Evolutionary conservation across 768 basidiomycete species (phyloP).

Genomic region (Boletus rubropictus): DNA sequence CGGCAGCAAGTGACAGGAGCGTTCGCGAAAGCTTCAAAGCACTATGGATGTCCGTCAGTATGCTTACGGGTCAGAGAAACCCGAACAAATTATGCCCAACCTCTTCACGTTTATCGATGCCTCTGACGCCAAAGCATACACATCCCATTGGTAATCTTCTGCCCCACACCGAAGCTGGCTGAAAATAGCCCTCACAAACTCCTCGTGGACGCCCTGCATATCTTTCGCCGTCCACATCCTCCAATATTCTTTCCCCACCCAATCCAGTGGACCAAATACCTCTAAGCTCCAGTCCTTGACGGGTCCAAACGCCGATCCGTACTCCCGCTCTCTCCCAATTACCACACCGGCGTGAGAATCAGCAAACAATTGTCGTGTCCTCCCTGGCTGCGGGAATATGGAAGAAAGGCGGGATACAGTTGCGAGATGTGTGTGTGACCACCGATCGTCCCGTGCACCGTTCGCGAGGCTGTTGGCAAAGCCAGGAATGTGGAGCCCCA

Average conservation of each 20-base stretch:
- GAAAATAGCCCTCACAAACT: constrained; percentile 55
- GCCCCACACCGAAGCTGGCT: constrained; percentile 44
- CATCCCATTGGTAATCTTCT: constrained; percentile 61
- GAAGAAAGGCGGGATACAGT: constrained; percentile 40
- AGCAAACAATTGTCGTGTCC: constrained; percentile 34
- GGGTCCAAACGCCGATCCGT: constrained; percentile 57
- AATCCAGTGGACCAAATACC: constrained; percentile 53
- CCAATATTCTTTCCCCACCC: constrained; percentile 28
- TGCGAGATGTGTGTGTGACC: constrained; percentile 48
- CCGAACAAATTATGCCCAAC: constrained; percentile 32
- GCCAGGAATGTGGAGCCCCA: constrained; percentile 70
- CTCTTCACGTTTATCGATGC: constrained; percentile 51
- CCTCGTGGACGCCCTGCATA: constrained; percentile 43
- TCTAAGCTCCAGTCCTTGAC: constrained; percentile 60
- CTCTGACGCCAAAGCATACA: constrained; percentile 62
- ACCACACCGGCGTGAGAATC: constrained; percentile 63
- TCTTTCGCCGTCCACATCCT: constrained; percentile 47
- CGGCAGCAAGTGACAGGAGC: constrained; percentile 49
- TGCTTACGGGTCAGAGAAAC: neutral
- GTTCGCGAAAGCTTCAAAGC: constrained; percentile 64
- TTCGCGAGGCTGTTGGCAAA: constrained; percentile 40
- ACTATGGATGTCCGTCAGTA: constrained; percentile 33
- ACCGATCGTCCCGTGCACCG: constrained; percentile 61
- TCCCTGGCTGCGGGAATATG: constrained; percentile 45
- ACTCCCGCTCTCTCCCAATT: constrained; percentile 61